These are phyloP conservation scores for Roridomyces roridus DNA, from an alignment of 768 basidiomycete species.

Conservation along the genomic window DNA sequence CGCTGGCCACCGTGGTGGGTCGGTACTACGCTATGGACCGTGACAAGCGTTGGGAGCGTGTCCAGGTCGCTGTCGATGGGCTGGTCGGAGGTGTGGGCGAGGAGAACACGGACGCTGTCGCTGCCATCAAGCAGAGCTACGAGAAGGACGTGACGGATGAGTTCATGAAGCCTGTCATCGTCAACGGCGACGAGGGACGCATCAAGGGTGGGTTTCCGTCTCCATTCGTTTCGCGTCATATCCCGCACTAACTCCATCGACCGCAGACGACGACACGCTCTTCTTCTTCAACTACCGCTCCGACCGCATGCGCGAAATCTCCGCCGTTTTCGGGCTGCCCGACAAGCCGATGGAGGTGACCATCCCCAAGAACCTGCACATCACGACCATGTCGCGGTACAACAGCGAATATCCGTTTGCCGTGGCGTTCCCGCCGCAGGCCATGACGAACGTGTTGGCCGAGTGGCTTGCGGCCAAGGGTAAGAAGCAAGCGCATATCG, in stretches of 20 bases:
- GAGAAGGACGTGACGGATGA: conserved; percentile 73
- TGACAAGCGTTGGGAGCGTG: conserved; percentile 37
- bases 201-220: conserved; percentile 54
- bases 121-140: conserved; percentile 67
- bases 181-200: conserved; percentile 58
- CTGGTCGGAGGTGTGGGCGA: conserved; percentile 34
- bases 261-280: conserved; percentile 79
- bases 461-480: conserved; percentile 87
- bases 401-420: conserved; percentile 89
- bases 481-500: conserved; percentile 87
- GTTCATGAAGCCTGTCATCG: conserved; percentile 75
- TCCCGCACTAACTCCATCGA: not conserved
- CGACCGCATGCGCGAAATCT: conserved; percentile 93
- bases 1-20: conserved; percentile 68
- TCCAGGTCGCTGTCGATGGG: conserved; percentile 69
- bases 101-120: conserved; percentile 46
- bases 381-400: conserved; percentile 93
- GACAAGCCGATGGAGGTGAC: conserved; percentile 86
- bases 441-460: conserved; percentile 92
- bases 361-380: conserved; percentile 85
- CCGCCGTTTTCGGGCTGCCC: conserved; percentile 74
- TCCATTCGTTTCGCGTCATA: not conserved
- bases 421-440: conserved; percentile 95
- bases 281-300: conserved; percentile 98
- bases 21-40: conserved; percentile 76